These are phyloP conservation scores for Plantago lanceolata DNA, from an alignment of 305 asterid species.

Conservation along the genomic window DNA sequence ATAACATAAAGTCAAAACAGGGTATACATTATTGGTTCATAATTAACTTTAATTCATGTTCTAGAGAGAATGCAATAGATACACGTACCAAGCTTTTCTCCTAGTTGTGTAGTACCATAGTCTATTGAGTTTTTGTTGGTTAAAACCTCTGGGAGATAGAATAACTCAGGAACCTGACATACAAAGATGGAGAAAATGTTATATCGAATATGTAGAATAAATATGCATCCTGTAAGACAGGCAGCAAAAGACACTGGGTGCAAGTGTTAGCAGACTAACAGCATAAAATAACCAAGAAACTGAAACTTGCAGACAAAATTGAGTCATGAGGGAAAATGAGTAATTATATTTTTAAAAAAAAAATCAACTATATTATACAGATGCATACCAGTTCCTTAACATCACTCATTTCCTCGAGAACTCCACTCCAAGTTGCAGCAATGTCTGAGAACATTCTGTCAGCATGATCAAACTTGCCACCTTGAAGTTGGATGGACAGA, in stretches of 20 bases:
- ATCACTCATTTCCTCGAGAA: constrained; percentile 98
- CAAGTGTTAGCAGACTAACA: neutral
- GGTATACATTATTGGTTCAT: neutral
- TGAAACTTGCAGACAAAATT: constrained; percentile 3
- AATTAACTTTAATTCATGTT: neutral
- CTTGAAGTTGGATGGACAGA: constrained; percentile 94
- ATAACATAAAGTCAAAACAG: constrained; percentile 18
- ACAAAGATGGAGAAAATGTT: constrained; percentile 16
- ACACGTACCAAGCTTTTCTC: constrained; percentile 89
- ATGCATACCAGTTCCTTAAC: constrained; percentile 84
- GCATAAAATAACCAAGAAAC: constrained; percentile 10
- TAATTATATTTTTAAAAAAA: neutral
- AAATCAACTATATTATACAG: constrained; percentile 20
- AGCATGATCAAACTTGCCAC: constrained; percentile 98
- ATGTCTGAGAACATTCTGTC: constrained; percentile 96
- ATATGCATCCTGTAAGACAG: constrained; percentile 20
- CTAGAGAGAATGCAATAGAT: constrained; percentile 25
- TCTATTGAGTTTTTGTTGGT: constrained; percentile 82
- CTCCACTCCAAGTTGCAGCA: constrained; percentile 92
- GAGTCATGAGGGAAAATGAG: neutral
- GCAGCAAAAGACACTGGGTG: constrained; percentile 14
- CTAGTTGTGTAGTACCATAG: constrained; percentile 94
- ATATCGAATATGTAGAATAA: constrained; percentile 21
- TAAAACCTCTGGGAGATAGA: constrained; percentile 87
- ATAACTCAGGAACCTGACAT: constrained; percentile 93